Percentiles rank a stretch among this genome's conserved stretches.
phyloP scores from a whole-genome alignment of 2,329 filamentous ascomycete genomes.

The Penicillium polonicum region DNA sequence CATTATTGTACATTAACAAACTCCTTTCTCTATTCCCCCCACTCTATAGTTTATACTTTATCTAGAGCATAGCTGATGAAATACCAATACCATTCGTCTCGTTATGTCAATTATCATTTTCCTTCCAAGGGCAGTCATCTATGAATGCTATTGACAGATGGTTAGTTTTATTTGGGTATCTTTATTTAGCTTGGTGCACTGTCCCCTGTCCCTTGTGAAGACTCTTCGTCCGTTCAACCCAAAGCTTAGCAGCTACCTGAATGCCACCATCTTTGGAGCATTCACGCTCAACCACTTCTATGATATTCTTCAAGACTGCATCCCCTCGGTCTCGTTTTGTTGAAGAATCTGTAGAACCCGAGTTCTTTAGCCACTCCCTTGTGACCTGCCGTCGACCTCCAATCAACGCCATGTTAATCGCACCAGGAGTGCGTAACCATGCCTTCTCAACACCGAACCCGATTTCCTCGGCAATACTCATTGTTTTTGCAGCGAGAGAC shows the following conservation, averaged over 20 bases:
- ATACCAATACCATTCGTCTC: conserved; percentile 8
- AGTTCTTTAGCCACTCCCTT: background rate
- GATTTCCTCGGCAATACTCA: conserved; percentile 66
- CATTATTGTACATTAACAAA: conserved; percentile 10
- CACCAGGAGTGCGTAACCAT: conserved; percentile 86
- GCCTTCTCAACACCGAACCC: conserved; percentile 79
- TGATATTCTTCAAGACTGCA: conserved; percentile 49
- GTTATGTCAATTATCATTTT: background rate
- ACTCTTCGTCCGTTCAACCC: conserved; percentile 53
- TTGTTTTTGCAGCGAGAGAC: conserved; percentile 76
- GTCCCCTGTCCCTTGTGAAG: conserved; percentile 48
- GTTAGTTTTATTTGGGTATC: background rate
- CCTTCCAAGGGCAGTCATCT: background rate
- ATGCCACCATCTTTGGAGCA: conserved; percentile 47
- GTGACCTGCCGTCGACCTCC: conserved; percentile 47
- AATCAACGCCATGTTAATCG: conserved; percentile 78
- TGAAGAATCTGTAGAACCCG: background rate
- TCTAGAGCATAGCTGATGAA: background rate
- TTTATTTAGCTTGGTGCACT: conserved; percentile 26
- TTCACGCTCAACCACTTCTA: conserved; percentile 60
- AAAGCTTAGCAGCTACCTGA: conserved; percentile 46
- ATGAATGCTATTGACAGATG: background rate
- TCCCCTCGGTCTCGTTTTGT: background rate
- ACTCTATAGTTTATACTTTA: conserved; percentile 6
- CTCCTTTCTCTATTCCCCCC: conserved; percentile 10